Conservation (phyloP, 768 basidiomycete species). For the Tremella yokohamensis region DNA sequence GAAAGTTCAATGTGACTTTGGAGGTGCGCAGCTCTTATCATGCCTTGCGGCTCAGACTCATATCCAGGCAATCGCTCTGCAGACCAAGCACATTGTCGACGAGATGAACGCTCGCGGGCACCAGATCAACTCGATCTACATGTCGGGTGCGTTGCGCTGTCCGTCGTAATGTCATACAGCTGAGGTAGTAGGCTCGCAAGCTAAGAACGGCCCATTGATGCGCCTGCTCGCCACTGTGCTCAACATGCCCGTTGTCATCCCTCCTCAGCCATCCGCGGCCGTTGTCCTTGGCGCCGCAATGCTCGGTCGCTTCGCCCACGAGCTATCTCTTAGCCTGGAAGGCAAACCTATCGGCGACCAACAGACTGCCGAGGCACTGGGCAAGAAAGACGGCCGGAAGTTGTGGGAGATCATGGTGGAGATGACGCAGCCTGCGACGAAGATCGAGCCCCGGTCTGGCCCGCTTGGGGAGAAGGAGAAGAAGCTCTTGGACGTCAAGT, state of each 20-base stretch:
- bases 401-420: conserved; percentile 95
- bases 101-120: conserved; percentile 85
- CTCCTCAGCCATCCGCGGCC: conserved; percentile 68
- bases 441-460: conserved; percentile 64
- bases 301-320: conserved; percentile 81
- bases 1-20: conserved; percentile 83
- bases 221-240: conserved; percentile 83
- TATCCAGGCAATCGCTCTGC: conserved; percentile 74
- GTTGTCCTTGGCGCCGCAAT: conserved; percentile 93
- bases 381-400: conserved; percentile 59
- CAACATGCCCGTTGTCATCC: conserved; percentile 74
- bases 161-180: neutral
- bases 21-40: conserved; percentile 53
- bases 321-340: conserved; percentile 51
- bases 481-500: conserved; percentile 81
- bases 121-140: conserved; percentile 74
- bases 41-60: neutral
- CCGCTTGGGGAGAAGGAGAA: conserved; percentile 65
- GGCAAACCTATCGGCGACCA: conserved; percentile 53
- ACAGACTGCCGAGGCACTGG: conserved; percentile 48
- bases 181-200: conserved; percentile 66
- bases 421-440: conserved; percentile 81
- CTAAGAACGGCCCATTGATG: conserved; percentile 84
- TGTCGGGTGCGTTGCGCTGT: conserved; percentile 57
- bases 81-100: conserved; percentile 90